Conservation (phyloP, 345 rosid genomes). For the Iberis pinnata region DNA sequence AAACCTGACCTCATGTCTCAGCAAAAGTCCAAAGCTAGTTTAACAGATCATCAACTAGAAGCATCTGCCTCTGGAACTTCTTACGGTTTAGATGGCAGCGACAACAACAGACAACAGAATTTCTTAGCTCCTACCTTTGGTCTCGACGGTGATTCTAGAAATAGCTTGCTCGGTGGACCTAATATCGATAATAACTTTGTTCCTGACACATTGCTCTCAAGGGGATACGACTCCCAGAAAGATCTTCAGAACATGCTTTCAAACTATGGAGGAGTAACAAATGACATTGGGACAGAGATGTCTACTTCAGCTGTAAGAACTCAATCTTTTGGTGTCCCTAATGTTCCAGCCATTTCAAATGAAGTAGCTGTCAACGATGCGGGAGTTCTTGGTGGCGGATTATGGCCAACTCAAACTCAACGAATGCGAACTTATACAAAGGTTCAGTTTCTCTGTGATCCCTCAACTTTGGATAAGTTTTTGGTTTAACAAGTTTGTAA, state of each 20-base stretch:
- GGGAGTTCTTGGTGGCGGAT: constrained; percentile 67
- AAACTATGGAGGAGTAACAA: constrained; percentile 64
- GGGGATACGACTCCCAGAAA: constrained; percentile 89
- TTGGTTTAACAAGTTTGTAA: constrained; percentile 4
- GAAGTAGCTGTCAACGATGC: constrained; percentile 68
- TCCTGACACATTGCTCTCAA: constrained; percentile 69
- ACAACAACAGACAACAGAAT: constrained; percentile 60
- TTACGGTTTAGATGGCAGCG: constrained; percentile 63
- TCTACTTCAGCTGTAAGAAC: constrained; percentile 81
- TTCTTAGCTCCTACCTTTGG: constrained; percentile 63
- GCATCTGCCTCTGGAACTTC: constrained; percentile 92
- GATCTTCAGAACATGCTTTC: constrained; percentile 90
- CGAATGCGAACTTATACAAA: constrained; percentile 92
- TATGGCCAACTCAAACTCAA: constrained; percentile 78
- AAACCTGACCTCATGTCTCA: constrained; percentile 48
- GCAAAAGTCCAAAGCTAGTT: constrained; percentile 54
- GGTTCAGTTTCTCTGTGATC: constrained; percentile 37
- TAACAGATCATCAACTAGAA: constrained; percentile 82
- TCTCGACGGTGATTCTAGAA: constrained; percentile 68
- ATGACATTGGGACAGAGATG: constrained; percentile 84
- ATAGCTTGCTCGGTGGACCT: constrained; percentile 51
- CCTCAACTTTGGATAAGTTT: neutral
- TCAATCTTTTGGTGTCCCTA: constrained; percentile 89
- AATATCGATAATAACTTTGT: constrained; percentile 55
- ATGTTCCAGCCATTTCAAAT: constrained; percentile 64